Conservation (phyloP, 1,284 basidiomycete species). For the Tylopilus sp. region DNA sequence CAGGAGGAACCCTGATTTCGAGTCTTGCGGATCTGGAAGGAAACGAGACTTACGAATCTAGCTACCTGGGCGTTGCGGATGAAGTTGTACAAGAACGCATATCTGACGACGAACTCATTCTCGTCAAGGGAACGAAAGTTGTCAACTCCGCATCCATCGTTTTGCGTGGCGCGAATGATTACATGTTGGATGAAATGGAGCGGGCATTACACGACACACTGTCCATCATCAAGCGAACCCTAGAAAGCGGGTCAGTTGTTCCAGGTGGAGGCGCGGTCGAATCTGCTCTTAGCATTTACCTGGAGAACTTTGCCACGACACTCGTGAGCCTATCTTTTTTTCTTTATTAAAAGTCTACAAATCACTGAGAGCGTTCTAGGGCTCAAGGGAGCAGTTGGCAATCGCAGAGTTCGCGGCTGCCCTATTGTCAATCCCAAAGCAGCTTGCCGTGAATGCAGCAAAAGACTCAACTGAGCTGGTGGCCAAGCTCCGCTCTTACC, state of each 20-base stretch:
- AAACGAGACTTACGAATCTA: conserved; percentile 95
- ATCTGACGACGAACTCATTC: conserved; percentile 97
- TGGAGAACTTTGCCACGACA: conserved; percentile 99
- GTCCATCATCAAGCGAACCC: conserved; percentile 93
- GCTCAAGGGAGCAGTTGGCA: conserved; percentile 96
- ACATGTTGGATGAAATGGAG: conserved; percentile 99
- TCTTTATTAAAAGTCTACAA: background rate
- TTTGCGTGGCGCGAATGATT: conserved; percentile 96
- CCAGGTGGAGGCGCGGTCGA: conserved; percentile 98
- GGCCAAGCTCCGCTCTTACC: conserved; percentile 94
- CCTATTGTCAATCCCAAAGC: conserved; percentile 94
- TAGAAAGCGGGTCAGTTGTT: conserved; percentile 95
- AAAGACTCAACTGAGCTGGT: conserved; percentile 98
- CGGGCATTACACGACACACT: conserved; percentile 92
- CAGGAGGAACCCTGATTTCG: conserved; percentile 90
- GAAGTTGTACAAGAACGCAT: conserved; percentile 97
- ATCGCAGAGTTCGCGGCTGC: conserved; percentile 98
- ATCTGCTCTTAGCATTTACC: conserved; percentile 93
- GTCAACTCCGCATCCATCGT: conserved; percentile 93
- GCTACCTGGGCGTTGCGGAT: conserved; percentile 86
- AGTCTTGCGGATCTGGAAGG: conserved; percentile 96
- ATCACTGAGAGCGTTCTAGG: conserved; percentile 47
- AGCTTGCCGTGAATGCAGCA: conserved; percentile 95
- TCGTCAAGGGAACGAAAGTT: conserved; percentile 96
- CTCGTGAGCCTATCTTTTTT: conserved; percentile 53